Percentiles rank a stretch among this genome's conserved stretches.
Evolutionary conservation across 2,329 filamentous ascomycete species (phyloP).

Genomic region (Emergomyces pasteurianus): DNA sequence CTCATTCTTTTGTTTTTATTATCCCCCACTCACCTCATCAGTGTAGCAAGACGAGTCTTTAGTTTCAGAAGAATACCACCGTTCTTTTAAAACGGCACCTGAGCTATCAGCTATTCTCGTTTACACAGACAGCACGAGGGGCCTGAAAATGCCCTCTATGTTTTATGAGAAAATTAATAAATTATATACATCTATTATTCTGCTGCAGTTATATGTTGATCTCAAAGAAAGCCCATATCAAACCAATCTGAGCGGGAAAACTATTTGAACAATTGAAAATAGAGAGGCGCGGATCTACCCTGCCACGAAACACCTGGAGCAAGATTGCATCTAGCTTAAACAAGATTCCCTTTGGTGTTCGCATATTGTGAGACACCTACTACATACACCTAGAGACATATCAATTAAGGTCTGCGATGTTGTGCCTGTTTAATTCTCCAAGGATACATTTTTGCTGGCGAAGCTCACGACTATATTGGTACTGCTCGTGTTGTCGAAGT

Average conservation of each 20-base stretch:
- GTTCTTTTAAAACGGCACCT: neutral
- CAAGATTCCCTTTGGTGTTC: neutral
- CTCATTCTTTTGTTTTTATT: too few relatives aligned
- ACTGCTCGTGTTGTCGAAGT: neutral
- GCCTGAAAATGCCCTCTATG: neutral
- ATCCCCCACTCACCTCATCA: neutral
- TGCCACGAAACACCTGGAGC: neutral
- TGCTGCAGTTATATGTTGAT: neutral
- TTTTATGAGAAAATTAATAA: neutral
- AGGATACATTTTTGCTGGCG: neutral
- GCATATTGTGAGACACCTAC: neutral
- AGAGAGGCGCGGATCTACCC: neutral
- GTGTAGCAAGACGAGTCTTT: neutral
- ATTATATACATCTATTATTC: neutral
- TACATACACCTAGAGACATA: neutral
- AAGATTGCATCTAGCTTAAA: neutral
- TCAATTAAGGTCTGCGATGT: neutral
- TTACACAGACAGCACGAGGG: neutral
- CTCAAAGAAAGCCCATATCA: neutral
- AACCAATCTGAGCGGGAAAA: neutral
- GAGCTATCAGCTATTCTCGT: neutral
- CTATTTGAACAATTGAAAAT: neutral
- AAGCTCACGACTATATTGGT: neutral
- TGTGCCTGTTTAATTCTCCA: neutral
- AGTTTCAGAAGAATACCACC: neutral